phyloP scores from a whole-genome alignment of 768 basidiomycete species.

The Botryobasidium botryosum region DNA sequence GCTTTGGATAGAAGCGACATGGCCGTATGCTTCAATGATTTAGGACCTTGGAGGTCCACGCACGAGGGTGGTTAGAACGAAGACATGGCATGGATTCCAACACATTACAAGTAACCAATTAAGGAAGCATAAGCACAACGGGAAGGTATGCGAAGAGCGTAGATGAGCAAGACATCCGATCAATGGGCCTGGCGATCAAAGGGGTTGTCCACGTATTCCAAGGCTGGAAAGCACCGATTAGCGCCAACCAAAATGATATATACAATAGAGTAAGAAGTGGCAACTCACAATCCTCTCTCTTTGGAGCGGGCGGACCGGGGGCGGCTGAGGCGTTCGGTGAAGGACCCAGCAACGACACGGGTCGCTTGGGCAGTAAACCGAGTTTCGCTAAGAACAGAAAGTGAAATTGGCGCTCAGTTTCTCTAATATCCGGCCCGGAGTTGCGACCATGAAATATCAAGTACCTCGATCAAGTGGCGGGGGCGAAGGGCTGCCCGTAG shows the following conservation, averaged over 20 bases:
- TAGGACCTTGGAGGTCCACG: too few relatives aligned
- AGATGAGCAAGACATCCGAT: too few relatives aligned
- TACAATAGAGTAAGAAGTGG: not conserved
- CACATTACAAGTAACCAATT: too few relatives aligned
- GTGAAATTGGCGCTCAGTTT: constrained; percentile 3
- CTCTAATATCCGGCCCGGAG: not conserved
- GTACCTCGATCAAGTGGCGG: too few relatives aligned
- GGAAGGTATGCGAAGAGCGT: too few relatives aligned
- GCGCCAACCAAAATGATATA: too few relatives aligned
- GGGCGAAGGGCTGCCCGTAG: too few relatives aligned
- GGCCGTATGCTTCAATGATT: not conserved
- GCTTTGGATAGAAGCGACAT: too few relatives aligned
- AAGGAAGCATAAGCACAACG: too few relatives aligned
- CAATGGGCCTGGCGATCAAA: not conserved
- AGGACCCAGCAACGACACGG: constrained; percentile 34
- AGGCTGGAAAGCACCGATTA: not conserved
- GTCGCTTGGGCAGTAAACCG: constrained; percentile 55
- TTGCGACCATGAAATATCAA: too few relatives aligned
- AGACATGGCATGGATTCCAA: too few relatives aligned
- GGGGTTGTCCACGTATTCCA: not conserved
- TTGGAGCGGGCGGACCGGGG: not conserved
- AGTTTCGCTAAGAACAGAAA: constrained; percentile 32
- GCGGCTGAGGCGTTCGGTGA: not conserved
- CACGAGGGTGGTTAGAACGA: too few relatives aligned
- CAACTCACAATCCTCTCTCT: constrained; percentile 5